Percentiles rank a stretch among this genome's conserved stretches.
phyloP scores from a whole-genome alignment of 2,329 filamentous ascomycete species.

The Aspergillus alliaceus region DNA sequence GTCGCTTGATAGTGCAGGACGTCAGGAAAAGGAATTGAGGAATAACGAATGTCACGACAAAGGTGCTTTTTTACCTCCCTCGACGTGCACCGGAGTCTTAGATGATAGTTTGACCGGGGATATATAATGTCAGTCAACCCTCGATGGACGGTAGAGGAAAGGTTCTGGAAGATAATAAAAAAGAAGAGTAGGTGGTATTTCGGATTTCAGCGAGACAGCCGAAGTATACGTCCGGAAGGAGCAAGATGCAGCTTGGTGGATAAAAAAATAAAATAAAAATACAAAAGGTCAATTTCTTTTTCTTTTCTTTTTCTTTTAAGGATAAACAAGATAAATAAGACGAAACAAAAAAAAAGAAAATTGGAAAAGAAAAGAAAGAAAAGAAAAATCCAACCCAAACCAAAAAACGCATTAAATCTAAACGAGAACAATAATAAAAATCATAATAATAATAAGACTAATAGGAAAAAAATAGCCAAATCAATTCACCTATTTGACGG shows the following conservation, averaged over 20 bases:
- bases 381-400: not conserved
- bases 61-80: constrained; percentile 2
- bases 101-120: constrained; percentile 14
- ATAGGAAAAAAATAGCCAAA: not conserved
- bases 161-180: constrained; percentile 18
- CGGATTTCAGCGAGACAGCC: constrained; percentile 14
- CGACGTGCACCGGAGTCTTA: constrained; percentile 10
- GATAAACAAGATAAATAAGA: not conserved
- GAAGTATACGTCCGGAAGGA: constrained; percentile 17
- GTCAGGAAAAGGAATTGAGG: constrained; percentile 1
- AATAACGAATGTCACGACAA: not conserved
- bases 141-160: constrained; percentile 12
- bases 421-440: not conserved
- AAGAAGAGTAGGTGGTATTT: constrained; percentile 6
- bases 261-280: constrained; percentile 5
- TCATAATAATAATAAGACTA: not conserved
- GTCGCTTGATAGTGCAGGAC: constrained; percentile 11
- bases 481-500: constrained; percentile 21
- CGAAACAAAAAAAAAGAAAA: not conserved
- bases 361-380: not conserved
- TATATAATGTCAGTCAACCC: constrained; percentile 11
- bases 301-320: not conserved
- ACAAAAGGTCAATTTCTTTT: no score
- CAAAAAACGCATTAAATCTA: no score
- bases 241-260: constrained; percentile 20